Base-by-base conservation (phyloP, 176 grass and related monocot genomes). In the Carex cristatella region DNA sequence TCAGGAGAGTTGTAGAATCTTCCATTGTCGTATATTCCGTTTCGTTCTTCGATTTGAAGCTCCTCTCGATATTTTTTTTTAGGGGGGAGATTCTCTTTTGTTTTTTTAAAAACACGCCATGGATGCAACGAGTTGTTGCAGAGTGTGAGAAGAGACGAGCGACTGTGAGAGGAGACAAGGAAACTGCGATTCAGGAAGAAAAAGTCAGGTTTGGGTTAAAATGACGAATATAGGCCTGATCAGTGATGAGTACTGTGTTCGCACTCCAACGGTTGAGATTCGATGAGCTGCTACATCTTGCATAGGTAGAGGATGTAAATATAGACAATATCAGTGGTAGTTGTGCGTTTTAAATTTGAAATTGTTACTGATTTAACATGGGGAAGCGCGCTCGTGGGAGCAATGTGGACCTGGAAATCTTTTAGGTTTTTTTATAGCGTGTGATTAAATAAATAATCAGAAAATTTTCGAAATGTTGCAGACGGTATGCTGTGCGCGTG, bases 111-210 rank as follows among this genome's bases (percentile, higher is more conserved):
- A 71, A 40, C 53, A 68, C 77, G 63, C 91, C 85, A 88, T 93
- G 75, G 79, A 38, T 81, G 66, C 86, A 86, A 88, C 83, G 37
- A 87, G 77, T 4, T 68, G 85, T 81, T 86, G 85, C 85, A 60
- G 55, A 51, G 18, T 32, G 69, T 23, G 78, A 54, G 82, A 82
- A 82, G 79, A 37, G 38, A 81, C 42, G 79, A 89, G 79, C 0
- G 42, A 83, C 33, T 73, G 2, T 56, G 4, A 23, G 58, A 53
- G 64, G 82, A 86, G 79, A 76, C 90, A 85, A 78, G 54, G 38
- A 56, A 71, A 73, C 79, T 88, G 90, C 88, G 88, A 89, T 96
- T 85, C 86, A 57, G 42, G 61, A 38, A 60, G 85, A 28, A 80
- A 16, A 69, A 46, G 81, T 66, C 35, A 57, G 62, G 31, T 68